These are phyloP conservation scores for Colletotrichum sp. DNA, from an alignment of 2,329 filamentous ascomycete genomes.

Conservation along the genomic window DNA sequence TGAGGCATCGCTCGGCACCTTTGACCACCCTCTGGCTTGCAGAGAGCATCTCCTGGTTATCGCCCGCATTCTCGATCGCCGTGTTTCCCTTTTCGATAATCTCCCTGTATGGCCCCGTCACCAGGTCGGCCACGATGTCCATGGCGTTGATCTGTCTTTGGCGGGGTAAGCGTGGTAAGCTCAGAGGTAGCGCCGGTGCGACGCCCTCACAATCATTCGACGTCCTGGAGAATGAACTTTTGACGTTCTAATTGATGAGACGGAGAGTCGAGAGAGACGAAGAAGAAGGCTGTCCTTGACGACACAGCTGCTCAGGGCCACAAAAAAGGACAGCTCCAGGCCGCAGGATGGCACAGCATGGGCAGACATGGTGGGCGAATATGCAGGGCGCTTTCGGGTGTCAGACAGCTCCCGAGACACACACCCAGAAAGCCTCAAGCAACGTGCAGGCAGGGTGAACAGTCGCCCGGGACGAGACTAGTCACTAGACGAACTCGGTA, in stretches of 20 bases:
- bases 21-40: slow-evolving; percentile 51
- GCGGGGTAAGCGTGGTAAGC: background rate
- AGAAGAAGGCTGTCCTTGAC: background rate
- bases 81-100: slow-evolving; percentile 54
- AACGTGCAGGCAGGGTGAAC: background rate
- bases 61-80: slow-evolving; percentile 52
- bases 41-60: slow-evolving; percentile 51
- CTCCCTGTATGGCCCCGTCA: slow-evolving; percentile 55
- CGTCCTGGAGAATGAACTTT: background rate
- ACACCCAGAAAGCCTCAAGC: background rate
- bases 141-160: slow-evolving; percentile 25
- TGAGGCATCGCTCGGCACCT: slow-evolving; percentile 53
- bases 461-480: slow-evolving; percentile 1
- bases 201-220: background rate
- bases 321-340: slow-evolving; percentile 3
- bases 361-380: slow-evolving; percentile 1
- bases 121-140: slow-evolving; percentile 46
- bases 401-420: slow-evolving; percentile 12
- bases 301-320: background rate
- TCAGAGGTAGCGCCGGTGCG: background rate
- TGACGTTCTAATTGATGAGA: background rate
- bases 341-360: background rate
- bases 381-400: slow-evolving; percentile 10
- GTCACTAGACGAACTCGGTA: background rate
- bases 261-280: background rate